Evolutionary conservation across 2,329 filamentous ascomycete species (phyloP).

Genomic region (Neonectria punicea): DNA sequence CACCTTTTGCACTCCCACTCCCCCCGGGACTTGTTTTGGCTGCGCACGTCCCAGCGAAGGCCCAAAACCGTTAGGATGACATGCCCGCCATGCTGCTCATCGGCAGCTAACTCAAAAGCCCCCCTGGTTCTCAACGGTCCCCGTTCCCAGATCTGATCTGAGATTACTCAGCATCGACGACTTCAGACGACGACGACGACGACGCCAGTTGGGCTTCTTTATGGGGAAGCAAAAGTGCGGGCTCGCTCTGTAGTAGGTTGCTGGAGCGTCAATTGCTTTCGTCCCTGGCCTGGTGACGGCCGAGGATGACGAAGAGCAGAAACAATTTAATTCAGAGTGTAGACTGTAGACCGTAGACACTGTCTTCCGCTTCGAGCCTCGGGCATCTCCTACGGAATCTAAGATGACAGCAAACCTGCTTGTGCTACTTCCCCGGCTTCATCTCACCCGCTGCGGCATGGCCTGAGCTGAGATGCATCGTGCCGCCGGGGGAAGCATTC

Average conservation of each 20-base stretch:
- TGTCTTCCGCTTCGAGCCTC: not conserved
- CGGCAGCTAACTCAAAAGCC: constrained; percentile 18
- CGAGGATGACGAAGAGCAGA: not conserved
- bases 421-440: not conserved
- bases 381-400: not conserved
- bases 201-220: not conserved
- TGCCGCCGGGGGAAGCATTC: not conserved
- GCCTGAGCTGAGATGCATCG: not conserved
- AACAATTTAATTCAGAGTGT: too few species aligned
- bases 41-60: not conserved
- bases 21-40: not conserved
- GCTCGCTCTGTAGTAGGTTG: not conserved
- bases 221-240: not conserved
- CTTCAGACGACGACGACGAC: constrained; percentile 1
- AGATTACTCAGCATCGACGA: constrained; percentile 25
- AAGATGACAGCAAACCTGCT: not conserved
- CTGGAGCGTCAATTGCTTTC: not conserved
- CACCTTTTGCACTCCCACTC: not conserved
- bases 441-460: not conserved
- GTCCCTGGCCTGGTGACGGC: not conserved
- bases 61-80: constrained; percentile 5
- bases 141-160: not conserved
- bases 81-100: not conserved
- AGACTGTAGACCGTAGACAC: not conserved
- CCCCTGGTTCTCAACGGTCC: constrained; percentile 9